Evolutionary conservation across 2,329 filamentous ascomycete genomes (phyloP).

Genomic region (Alternaria gansuensis): DNA sequence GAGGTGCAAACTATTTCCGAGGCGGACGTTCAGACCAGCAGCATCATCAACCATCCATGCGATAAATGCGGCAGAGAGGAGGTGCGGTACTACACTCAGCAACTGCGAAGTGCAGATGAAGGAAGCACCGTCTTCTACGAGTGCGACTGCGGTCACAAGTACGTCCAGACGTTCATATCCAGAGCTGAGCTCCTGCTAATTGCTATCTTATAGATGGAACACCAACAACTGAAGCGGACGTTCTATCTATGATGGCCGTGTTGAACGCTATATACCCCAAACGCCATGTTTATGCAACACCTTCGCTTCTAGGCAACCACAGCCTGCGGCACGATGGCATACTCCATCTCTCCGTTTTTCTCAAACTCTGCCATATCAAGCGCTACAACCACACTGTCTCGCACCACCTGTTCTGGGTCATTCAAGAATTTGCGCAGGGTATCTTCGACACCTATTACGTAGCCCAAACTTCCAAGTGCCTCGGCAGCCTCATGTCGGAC

Average conservation of each 20-base stretch:
- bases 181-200: slow-evolving; percentile 28
- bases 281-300: slow-evolving; percentile 40
- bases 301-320: slow-evolving; percentile 35
- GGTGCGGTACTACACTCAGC: slow-evolving; percentile 84
- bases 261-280: slow-evolving; percentile 29
- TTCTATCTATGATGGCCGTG: slow-evolving; percentile 19
- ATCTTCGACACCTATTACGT: slow-evolving; percentile 91
- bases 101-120: slow-evolving; percentile 92
- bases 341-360: slow-evolving; percentile 85
- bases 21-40: slow-evolving; percentile 79
- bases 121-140: slow-evolving; percentile 91
- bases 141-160: slow-evolving; percentile 88
- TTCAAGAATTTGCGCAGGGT: slow-evolving; percentile 82
- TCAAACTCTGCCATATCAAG: slow-evolving; percentile 99
- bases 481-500: slow-evolving; percentile 97
- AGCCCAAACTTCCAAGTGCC: slow-evolving; percentile 90
- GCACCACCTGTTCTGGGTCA: slow-evolving; percentile 90
- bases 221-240: slow-evolving; percentile 67
- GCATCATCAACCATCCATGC: slow-evolving; percentile 73
- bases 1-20: slow-evolving; percentile 82
- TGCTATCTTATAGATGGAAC: slow-evolving; percentile 57
- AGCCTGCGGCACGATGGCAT: slow-evolving; percentile 79
- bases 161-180: slow-evolving; percentile 49
- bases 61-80: slow-evolving; percentile 81
- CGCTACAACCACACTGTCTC: slow-evolving; percentile 93